Evolutionary conservation across 345 rosid genomes (phyloP), one percentile per base, ranked within the genome.

Genomic region (Turritis glabra): DNA sequence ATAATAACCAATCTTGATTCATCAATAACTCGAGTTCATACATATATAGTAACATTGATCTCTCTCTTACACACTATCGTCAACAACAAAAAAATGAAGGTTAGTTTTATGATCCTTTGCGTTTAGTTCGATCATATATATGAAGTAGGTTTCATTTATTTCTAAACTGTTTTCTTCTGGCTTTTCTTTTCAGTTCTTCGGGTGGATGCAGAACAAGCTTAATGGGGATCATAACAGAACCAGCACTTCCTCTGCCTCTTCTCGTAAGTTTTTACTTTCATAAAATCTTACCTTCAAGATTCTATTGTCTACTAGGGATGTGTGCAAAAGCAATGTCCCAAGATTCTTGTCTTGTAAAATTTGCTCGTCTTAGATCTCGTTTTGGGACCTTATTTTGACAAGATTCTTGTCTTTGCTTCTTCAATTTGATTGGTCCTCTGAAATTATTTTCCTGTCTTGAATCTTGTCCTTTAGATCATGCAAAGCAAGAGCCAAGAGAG

Each of bases 141-240:
- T 40, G 10, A 21, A 15, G 33, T 46, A 19, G n/a, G 17, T 13
- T 53, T 32, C 44, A 29, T 1, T 68, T 44, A 37, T 17, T 75
- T 73, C 66, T 74, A 30, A 74, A 8, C 23, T 73, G 25, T 23
- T 65, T 54, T 56, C 1, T 22, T 57, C 6, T n/a, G 30, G 14
- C 23, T 37, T 61, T 61, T 76, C 48, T 69, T 17, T 67, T 58
- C 91, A 91, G 97, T 77, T 93, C 64, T 86, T 93, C 55, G 79
- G 88, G 70, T 93, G 98, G 98, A 79, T 91, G 92, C 96, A 87
- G 68, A 86, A 79, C 74, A 93, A 88, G 87, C 79, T 87, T 23
- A 79, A 73, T 77, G 90, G 82, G 53, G 66, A 40, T 62, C 47
- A 32, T 58, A 73, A 2, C 53, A 88, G 86, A 58, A 55, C 82